Evolutionary conservation across 208 protist species (phyloP).

Genomic region (Willaertia magna): DNA sequence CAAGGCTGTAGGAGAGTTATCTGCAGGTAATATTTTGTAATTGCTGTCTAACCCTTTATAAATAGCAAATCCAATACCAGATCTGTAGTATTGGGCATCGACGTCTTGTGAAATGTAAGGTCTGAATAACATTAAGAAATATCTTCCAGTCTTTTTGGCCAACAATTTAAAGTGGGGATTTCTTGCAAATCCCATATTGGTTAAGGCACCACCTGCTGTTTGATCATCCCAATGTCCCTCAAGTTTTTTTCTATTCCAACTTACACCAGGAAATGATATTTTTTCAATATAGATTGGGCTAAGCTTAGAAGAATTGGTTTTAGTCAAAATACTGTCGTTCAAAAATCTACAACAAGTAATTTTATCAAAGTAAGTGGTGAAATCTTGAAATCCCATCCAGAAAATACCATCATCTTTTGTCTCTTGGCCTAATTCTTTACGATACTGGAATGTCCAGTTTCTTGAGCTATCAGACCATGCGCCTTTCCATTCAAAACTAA

Average conservation of each 20-base stretch:
- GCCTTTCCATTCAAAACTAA: neutral
- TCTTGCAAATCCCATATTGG: neutral
- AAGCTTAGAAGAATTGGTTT: neutral
- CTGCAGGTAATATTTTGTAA: neutral
- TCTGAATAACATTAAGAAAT: neutral
- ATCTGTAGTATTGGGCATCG: slow-evolving; percentile 8
- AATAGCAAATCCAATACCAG: neutral
- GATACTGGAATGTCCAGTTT: neutral
- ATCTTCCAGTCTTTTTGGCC: neutral
- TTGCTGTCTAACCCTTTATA: neutral
- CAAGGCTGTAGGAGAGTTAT: neutral
- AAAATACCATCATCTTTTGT: neutral
- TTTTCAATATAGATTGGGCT: neutral
- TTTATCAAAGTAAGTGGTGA: neutral
- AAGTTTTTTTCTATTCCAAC: neutral
- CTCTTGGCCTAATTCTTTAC: neutral
- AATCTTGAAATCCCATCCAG: slow-evolving; percentile 1
- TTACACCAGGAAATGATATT: neutral
- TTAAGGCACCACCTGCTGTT: neutral
- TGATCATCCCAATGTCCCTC: neutral
- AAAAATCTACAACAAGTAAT: slow-evolving; percentile 6
- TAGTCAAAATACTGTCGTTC: neutral
- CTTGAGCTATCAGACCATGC: neutral
- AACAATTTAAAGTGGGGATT: neutral
- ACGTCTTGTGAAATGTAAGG: neutral